phyloP scores from a whole-genome alignment of 352 stramenopile species.

The Pythium phragmiticola region DNA sequence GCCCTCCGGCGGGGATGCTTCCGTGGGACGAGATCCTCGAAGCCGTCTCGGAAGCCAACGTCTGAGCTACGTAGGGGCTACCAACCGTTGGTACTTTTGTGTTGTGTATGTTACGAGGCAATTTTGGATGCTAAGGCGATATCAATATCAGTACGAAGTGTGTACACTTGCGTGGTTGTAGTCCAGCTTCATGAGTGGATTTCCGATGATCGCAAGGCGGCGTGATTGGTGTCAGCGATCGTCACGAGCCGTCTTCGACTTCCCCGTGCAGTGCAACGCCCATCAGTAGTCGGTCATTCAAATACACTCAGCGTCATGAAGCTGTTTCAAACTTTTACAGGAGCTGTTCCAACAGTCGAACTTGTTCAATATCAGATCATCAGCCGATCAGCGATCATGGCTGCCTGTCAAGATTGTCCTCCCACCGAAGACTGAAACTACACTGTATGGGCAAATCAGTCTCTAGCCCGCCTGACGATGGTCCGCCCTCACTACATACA shows the following conservation, averaged over 20 bases:
- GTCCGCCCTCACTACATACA: not conserved
- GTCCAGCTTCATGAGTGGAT: not conserved
- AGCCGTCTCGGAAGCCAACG: constrained; percentile 23
- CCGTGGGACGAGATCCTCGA: constrained; percentile 28
- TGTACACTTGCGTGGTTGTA: no score
- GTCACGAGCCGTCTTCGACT: not conserved
- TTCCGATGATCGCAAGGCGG: constrained; percentile 3
- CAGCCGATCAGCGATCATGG: constrained; percentile 18
- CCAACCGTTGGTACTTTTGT: not conserved
- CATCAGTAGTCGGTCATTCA: not conserved
- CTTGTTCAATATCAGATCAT: constrained; percentile 15
- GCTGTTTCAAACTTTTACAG: no score
- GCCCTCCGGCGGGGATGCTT: constrained; percentile 17
- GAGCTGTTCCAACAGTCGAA: not conserved
- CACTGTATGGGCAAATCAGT: not conserved
- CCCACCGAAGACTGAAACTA: not conserved
- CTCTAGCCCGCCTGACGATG: not conserved
- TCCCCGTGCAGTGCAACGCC: not conserved
- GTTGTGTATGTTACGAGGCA: not conserved
- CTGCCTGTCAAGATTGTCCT: not conserved
- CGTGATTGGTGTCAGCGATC: not conserved
- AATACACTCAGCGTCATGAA: not conserved
- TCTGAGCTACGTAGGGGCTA: not conserved
- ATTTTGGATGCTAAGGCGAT: not conserved
- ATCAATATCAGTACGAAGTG: not conserved